A percentile compares a stretch with the other conserved stretches of the same genome.
These are phyloP conservation scores for Pyricularia sp. DNA, from an alignment of 2,329 filamentous ascomycete genomes.

Conservation along the genomic window DNA sequence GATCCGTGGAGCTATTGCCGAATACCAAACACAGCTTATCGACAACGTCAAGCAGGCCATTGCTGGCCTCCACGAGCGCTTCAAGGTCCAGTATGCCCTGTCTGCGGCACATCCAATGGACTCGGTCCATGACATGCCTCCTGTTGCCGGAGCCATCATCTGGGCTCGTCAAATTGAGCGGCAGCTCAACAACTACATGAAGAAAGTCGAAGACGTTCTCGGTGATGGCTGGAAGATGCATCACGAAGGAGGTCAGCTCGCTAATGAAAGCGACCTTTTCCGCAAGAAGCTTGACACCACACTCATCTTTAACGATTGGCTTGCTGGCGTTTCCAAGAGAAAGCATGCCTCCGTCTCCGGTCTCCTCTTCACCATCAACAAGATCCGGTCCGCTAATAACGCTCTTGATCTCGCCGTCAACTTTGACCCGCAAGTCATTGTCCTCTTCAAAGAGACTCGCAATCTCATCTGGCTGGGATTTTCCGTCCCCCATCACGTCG, in stretches of 20 bases:
- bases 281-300: constrained; percentile 90
- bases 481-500: constrained; percentile 85
- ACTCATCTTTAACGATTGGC: constrained; percentile 91
- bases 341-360: constrained; percentile 87
- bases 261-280: constrained; percentile 84
- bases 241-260: constrained; percentile 85
- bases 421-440: constrained; percentile 94
- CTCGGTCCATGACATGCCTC: constrained; percentile 86
- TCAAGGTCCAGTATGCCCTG: constrained; percentile 97
- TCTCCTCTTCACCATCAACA: constrained; percentile 77
- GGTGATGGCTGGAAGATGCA: constrained; percentile 91
- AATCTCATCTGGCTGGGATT: constrained; percentile 94
- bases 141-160: constrained; percentile 92
- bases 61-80: constrained; percentile 81
- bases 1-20: constrained; percentile 92
- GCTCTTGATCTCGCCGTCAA: constrained; percentile 82
- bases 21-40: constrained; percentile 96
- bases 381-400: constrained; percentile 83
- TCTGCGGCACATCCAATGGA: constrained; percentile 98
- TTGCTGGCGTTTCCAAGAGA: constrained; percentile 66
- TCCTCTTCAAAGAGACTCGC: constrained; percentile 94
- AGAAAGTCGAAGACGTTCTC: constrained; percentile 96
- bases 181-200: constrained; percentile 93
- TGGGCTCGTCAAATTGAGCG: constrained; percentile 96
- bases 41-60: constrained; percentile 98